Conservation (phyloP, 2,329 filamentous ascomycete species). For the Talaromyces sp. region DNA sequence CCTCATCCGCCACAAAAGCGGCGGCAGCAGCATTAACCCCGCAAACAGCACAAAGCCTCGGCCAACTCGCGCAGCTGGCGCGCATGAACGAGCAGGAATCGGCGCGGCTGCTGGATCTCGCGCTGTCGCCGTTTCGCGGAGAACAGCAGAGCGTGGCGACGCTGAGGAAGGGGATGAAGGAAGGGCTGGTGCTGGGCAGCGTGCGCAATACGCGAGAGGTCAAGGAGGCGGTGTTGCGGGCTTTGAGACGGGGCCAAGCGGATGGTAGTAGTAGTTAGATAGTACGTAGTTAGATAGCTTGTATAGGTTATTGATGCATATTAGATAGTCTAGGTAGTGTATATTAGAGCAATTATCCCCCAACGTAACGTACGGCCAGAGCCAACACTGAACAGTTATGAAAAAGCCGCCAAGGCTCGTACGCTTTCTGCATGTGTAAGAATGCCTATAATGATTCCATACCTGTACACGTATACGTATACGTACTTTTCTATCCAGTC, state of each 20-base stretch:
- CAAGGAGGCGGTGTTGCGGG: conserved; percentile 66
- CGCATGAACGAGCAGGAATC: conserved; percentile 63
- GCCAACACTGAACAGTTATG: background rate
- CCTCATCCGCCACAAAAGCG: too few species aligned
- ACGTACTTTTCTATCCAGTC: too few species aligned
- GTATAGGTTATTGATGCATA: too few species aligned
- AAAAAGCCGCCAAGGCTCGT: background rate
- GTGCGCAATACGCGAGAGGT: conserved; percentile 77
- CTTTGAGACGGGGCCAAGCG: conserved; percentile 45
- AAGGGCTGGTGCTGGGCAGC: conserved; percentile 83
- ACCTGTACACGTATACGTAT: too few species aligned
- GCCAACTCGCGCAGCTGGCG: conserved; percentile 58
- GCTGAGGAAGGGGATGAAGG: conserved; percentile 67
- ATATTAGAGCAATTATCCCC: too few species aligned
- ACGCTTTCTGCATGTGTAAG: too few species aligned
- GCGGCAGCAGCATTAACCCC: too few species aligned
- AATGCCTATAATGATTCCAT: too few species aligned
- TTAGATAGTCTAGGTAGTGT: too few species aligned
- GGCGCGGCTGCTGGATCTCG: conserved; percentile 64
- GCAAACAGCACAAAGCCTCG: conserved; percentile 58
- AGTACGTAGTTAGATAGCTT: too few species aligned
- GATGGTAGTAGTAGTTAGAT: background rate
- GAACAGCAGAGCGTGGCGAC: conserved; percentile 59
- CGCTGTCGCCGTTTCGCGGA: conserved; percentile 74
- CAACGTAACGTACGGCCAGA: background rate